phyloP scores from a whole-genome alignment of 345 rosid species.

The Litchi chinensis region DNA sequence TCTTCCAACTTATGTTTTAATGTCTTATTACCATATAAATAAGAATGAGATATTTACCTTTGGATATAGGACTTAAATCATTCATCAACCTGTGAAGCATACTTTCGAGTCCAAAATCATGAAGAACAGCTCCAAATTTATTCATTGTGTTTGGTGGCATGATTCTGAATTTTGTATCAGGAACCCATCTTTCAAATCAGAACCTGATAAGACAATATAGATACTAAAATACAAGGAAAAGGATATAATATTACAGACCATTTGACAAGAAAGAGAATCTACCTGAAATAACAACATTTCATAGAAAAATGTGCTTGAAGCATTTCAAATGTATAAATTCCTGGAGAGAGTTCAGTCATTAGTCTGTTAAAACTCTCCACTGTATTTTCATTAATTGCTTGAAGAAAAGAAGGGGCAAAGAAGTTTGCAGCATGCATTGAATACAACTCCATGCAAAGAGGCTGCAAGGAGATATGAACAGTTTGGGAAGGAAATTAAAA shows the following conservation, averaged over 20 bases:
- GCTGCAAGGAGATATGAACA: constrained; percentile 53
- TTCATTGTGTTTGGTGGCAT: constrained; percentile 99
- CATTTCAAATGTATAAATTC: constrained; percentile 81
- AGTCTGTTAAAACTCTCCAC: constrained; percentile 66
- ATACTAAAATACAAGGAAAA: constrained; percentile 28
- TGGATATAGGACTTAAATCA: constrained; percentile 76
- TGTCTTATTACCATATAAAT: neutral
- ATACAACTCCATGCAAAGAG: constrained; percentile 67
- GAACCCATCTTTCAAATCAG: constrained; percentile 82
- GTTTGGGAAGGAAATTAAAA: neutral
- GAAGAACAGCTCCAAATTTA: constrained; percentile 88
- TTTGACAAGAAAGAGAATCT: constrained; percentile 11
- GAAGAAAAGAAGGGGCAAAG: constrained; percentile 77
- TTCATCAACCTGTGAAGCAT: constrained; percentile 86
- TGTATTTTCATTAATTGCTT: constrained; percentile 57
- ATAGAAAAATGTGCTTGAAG: constrained; percentile 66
- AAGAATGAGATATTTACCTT: constrained; percentile 43
- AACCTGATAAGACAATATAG: constrained; percentile 45
- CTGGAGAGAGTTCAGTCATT: constrained; percentile 60
- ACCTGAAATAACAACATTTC: constrained; percentile 79
- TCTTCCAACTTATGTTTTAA: neutral
- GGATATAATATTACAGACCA: neutral
- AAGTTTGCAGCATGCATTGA: constrained; percentile 53
- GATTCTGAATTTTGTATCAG: constrained; percentile 61
- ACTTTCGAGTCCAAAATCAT: constrained; percentile 85